Evolutionary conservation across 257 asterid species (phyloP), one percentile per base, ranked within the genome.

Genomic region (Salvia splendens): DNA sequence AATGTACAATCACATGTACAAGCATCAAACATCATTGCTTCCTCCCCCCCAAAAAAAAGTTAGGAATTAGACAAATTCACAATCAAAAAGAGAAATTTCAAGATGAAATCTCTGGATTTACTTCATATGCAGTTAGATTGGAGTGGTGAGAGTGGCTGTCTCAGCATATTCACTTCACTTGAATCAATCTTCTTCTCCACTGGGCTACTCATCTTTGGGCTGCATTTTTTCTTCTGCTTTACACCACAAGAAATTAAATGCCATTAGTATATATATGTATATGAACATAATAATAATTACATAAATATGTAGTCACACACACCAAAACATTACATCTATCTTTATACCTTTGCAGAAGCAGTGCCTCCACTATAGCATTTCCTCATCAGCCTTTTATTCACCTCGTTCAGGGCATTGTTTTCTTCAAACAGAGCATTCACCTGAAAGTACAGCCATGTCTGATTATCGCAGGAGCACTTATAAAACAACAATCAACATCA

Each of bases 131-230:
- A 75, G 80, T 79, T 83, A 70, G 36, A 70, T 20, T 73, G 87
- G 77, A 92, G 75, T 1, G 96, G 97, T 61, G 96, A 94, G 53
- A 91, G 80, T 40, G 99, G 95, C 74, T 54, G 85, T 67, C 96
- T 84, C 52, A 59, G 75, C 33, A 83, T 70, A 40, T 86, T 94
- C 52, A 54, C 80, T 16, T 82, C 85, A 12, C 77, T 65, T 40
- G 73, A 82, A 64, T 87, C 90, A 12, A 84, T 53, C 74, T 77
- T 84, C 78, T 79, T 81, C 85, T 85, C 96, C 6, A 76, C 74
- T 11, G 85, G 82, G 63, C 85, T 76, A 79, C 84, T 70, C 76
- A 51, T 63, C 85, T 73, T 85, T 41, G 81, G 78, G 77, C 93
- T 82, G 8, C 84, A 87, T 81, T 89, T 92, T 59, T 95, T 77